These are phyloP conservation scores for Lyophyllum semitale DNA, from an alignment of 768 basidiomycete genomes.

Conservation along the genomic window DNA sequence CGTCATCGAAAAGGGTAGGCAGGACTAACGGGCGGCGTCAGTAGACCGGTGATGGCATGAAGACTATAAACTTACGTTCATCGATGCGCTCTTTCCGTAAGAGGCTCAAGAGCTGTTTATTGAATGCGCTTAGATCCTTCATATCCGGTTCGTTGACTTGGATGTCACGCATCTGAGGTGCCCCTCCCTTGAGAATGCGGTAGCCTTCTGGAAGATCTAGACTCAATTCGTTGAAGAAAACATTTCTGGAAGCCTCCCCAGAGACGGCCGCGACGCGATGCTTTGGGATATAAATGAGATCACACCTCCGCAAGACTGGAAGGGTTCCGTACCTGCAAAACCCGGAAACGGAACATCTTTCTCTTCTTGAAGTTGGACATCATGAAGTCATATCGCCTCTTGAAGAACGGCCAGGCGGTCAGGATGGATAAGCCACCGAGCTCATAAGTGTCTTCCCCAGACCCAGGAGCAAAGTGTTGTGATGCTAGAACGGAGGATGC, in stretches of 20 bases:
- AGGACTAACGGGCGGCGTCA: conserved; percentile 4
- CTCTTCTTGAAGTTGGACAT: conserved; percentile 24
- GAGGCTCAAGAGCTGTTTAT: conserved; percentile 5
- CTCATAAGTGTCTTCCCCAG: conserved; percentile 9
- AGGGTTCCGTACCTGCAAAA: conserved; percentile 25
- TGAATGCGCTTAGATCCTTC: not conserved
- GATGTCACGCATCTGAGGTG: conserved; percentile 21
- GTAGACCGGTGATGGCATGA: not conserved
- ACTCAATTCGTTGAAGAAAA: conserved; percentile 24
- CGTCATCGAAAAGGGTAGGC: conserved; percentile 19
- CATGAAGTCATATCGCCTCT: conserved; percentile 31
- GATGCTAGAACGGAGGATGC: not conserved
- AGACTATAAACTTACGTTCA: not conserved
- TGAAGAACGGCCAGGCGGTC: conserved; percentile 34
- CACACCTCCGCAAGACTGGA: not conserved
- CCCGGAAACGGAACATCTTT: conserved; percentile 29
- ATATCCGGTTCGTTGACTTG: conserved; percentile 8
- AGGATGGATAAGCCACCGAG: conserved; percentile 29
- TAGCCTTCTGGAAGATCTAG: conserved; percentile 24
- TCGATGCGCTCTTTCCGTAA: conserved; percentile 12
- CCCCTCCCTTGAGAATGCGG: conserved; percentile 21
- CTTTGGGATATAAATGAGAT: conserved; percentile 1
- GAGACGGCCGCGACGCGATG: conserved; percentile 24
- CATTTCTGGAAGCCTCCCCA: conserved; percentile 22
- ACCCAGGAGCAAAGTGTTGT: not conserved